A percentile compares a stretch with the other conserved stretches of the same genome.
phyloP scores from a whole-genome alignment of 495 filamentous ascomycete genomes.

The Venustampulla echinocandica region DNA sequence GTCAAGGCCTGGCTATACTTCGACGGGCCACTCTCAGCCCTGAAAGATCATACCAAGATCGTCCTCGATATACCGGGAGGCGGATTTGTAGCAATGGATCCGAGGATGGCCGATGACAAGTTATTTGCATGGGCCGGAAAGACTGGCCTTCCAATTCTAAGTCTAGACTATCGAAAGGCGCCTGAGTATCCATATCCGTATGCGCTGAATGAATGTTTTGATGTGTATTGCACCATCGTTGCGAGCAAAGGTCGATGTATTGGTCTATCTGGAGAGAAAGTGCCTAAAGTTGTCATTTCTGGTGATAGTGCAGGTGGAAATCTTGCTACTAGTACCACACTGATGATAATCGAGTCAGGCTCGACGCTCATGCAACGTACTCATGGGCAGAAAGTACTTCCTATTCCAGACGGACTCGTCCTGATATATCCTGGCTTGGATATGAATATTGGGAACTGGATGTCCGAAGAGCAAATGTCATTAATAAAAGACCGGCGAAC shows the following conservation, averaged over 20 bases:
- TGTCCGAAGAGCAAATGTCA: slow-evolving; percentile 95
- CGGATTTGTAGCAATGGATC: slow-evolving; percentile 92
- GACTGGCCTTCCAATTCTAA: slow-evolving; percentile 74
- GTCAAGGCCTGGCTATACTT: slow-evolving; percentile 90
- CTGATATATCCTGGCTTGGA: slow-evolving; percentile 86
- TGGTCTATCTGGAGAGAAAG: slow-evolving; percentile 63
- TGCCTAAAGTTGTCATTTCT: slow-evolving; percentile 70
- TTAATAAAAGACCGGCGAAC: slow-evolving; percentile 77
- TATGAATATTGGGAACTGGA: slow-evolving; percentile 98
- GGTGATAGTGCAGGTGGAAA: slow-evolving; percentile 94
- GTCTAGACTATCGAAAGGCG: slow-evolving; percentile 89
- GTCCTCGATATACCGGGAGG: slow-evolving; percentile 89
- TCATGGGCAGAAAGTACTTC: slow-evolving; percentile 53
- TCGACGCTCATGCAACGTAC: slow-evolving; percentile 47
- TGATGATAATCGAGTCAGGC: slow-evolving; percentile 79
- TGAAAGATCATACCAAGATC: slow-evolving; percentile 70
- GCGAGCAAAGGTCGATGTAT: slow-evolving; percentile 69
- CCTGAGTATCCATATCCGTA: slow-evolving; percentile 94
- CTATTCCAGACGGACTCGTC: slow-evolving; percentile 71
- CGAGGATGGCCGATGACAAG: slow-evolving; percentile 84
- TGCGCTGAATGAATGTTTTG: slow-evolving; percentile 91
- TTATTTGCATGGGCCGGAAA: slow-evolving; percentile 82
- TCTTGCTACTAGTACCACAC: slow-evolving; percentile 67
- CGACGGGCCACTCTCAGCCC: slow-evolving; percentile 70
- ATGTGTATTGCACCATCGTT: slow-evolving; percentile 79